Evolutionary conservation across 106 monocot species (phyloP), one percentile per base, ranked within the genome.

Genomic region (Amphibolis antarctica): DNA sequence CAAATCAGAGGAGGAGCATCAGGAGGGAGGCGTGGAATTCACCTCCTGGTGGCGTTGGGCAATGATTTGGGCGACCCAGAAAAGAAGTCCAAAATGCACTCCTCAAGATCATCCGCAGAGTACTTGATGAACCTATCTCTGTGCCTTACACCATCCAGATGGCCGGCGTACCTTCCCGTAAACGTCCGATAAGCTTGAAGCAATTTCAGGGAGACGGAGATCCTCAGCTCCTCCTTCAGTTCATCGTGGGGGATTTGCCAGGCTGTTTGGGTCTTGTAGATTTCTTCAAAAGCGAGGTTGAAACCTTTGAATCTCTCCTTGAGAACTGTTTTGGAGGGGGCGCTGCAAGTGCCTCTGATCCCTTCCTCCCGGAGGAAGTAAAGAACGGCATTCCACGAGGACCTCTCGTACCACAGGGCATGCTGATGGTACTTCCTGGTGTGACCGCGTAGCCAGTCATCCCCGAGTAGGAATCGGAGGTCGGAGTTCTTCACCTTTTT

Each of bases 401-500:
- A 48, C 59, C 85, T 64, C 12, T 78, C 71, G 46, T 85, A 85
- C 45, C 69, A 59, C 9, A 64, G 78, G 0, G 77, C 58, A 59
- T 78, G 57, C 15, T 71, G 84, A 14, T 78, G 66, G 17, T 81
- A 68, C 59, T 59, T 57, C 1, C 80, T 71, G 17, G 53, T 71
- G 30, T 53, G 74, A 20, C 62, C 68, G 0, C 77, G 70, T 0
- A 85, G 53, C 84, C 84, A 85, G 7, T 81, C 64, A 63, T 85
- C 84, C 20, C 84, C 84, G 11, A 57, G 27, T 15, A 57, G 17
- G 1, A 26, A 14, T 57, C 25, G 23, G 15, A 57, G 25, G 27
- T 57, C 57, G 9, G 57, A 57, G 26, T 57, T 83, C 74, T 77
- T 89, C 7, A 80, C 73, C 69, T 94, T 94, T 30, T 89, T 63